Conservation (phyloP, 2,329 filamentous ascomycete species). For the Lecanicillium sp. region DNA sequence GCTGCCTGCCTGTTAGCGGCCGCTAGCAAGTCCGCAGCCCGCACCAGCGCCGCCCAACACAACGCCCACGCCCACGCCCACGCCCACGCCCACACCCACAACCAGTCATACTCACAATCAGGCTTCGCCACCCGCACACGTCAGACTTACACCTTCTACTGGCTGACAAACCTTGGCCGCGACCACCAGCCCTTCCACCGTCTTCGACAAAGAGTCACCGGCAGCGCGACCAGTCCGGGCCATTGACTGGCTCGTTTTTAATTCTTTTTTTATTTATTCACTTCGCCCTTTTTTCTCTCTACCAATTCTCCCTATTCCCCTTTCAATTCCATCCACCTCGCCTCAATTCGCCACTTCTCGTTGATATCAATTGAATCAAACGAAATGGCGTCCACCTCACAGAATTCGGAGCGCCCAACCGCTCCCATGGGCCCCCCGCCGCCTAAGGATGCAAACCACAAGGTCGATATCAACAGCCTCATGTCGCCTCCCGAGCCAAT, state of each 20-base stretch:
- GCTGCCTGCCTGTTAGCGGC: no score
- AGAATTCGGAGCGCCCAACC: constrained; percentile 18
- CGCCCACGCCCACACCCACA: neutral
- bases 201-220: constrained; percentile 5
- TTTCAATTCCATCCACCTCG: constrained; percentile 10
- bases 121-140: constrained; percentile 8
- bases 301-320: constrained; percentile 6
- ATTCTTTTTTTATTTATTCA: constrained; percentile 6
- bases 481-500: constrained; percentile 56
- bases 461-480: constrained; percentile 44
- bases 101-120: neutral
- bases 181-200: constrained; percentile 5
- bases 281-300: constrained; percentile 2
- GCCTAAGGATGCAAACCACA: constrained; percentile 24
- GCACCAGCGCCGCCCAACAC: no score
- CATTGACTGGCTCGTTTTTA: no score
- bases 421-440: constrained; percentile 15
- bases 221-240: neutral
- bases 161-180: constrained; percentile 8
- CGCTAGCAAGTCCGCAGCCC: no score
- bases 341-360: neutral
- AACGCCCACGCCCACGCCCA: no score
- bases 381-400: constrained; percentile 6
- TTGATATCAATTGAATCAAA: constrained; percentile 3
- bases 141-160: neutral